A percentile compares a stretch with the other conserved stretches of the same genome.
Evolutionary conservation across 768 basidiomycete genomes (phyloP).

Genomic region (Trametopsis cervina): DNA sequence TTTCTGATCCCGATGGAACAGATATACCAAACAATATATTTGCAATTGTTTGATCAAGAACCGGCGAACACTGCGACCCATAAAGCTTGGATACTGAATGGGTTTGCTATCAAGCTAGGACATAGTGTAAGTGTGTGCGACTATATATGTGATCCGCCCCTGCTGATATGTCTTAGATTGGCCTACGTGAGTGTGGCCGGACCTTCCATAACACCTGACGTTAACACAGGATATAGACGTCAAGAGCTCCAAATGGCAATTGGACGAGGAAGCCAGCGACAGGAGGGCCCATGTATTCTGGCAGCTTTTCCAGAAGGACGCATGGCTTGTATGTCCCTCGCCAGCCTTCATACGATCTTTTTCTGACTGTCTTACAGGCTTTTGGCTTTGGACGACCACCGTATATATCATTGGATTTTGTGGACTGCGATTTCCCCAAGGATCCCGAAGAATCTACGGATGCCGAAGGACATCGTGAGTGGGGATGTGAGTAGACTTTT

Average conservation of each 20-base stretch:
- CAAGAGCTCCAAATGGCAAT: conserved; percentile 52
- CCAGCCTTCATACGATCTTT: not conserved
- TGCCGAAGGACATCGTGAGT: conserved; percentile 29
- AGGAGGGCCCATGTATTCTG: conserved; percentile 56
- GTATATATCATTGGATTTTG: conserved; percentile 41
- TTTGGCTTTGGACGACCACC: conserved; percentile 57
- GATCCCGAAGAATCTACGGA: conserved; percentile 31
- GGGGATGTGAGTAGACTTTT: conserved; percentile 34
- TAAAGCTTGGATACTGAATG: conserved; percentile 49
- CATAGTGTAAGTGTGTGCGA: conserved; percentile 43
- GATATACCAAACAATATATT: conserved; percentile 40
- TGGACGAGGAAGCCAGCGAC: conserved; percentile 37
- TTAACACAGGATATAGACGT: conserved; percentile 35
- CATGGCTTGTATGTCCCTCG: conserved; percentile 40
- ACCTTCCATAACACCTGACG: too few species aligned
- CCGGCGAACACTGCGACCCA: conserved; percentile 34
- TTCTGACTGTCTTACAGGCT: conserved; percentile 35
- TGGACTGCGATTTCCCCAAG: conserved; percentile 50
- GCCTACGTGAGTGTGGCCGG: conserved; percentile 13
- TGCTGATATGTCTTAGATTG: conserved; percentile 31
- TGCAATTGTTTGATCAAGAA: conserved; percentile 49
- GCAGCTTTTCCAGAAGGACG: conserved; percentile 60
- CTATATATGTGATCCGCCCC: conserved; percentile 22
- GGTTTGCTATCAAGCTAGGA: conserved; percentile 50
- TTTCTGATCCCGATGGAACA: conserved; percentile 28